Percentiles rank a stretch among this genome's conserved stretches.
These are phyloP conservation scores for Myxozyma neotropica DNA, from an alignment of 805 yeast species.

Conservation along the genomic window DNA sequence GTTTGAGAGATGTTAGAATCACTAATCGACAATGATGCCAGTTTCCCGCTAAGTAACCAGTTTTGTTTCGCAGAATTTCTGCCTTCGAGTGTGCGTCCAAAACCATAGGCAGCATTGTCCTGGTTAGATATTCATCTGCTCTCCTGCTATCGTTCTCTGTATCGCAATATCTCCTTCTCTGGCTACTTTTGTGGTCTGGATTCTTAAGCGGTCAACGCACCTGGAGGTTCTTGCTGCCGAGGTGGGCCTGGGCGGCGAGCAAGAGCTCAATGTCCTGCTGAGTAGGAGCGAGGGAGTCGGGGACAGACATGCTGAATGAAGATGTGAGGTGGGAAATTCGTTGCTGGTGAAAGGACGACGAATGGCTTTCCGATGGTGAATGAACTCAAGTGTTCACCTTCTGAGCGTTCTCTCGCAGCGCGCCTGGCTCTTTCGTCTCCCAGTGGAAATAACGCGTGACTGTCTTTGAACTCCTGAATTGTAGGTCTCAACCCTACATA, in stretches of 20 bases:
- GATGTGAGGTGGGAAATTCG: constrained; percentile 2
- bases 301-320: constrained; percentile 63
- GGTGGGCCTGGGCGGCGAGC: constrained; percentile 99
- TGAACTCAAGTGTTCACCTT: neutral
- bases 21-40: neutral
- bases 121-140: no score
- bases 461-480: neutral
- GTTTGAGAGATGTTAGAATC: neutral
- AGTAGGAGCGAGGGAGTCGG: constrained; percentile 70
- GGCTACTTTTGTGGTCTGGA: neutral
- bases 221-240: constrained; percentile 99
- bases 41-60: neutral
- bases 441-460: constrained; percentile 4
- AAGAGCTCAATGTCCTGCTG: constrained; percentile 64
- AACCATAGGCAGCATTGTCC: no score
- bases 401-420: no score
- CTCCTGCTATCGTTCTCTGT: no score
- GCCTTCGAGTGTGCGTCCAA: no score
- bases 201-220: constrained; percentile 44
- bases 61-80: neutral
- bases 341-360: constrained; percentile 4
- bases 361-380: neutral
- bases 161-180: neutral
- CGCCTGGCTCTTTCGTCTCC: no score
- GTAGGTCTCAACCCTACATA: constrained; percentile 1